Base-by-base conservation (phyloP, 805 yeast genomes). In the Candida boleticola region DNA sequence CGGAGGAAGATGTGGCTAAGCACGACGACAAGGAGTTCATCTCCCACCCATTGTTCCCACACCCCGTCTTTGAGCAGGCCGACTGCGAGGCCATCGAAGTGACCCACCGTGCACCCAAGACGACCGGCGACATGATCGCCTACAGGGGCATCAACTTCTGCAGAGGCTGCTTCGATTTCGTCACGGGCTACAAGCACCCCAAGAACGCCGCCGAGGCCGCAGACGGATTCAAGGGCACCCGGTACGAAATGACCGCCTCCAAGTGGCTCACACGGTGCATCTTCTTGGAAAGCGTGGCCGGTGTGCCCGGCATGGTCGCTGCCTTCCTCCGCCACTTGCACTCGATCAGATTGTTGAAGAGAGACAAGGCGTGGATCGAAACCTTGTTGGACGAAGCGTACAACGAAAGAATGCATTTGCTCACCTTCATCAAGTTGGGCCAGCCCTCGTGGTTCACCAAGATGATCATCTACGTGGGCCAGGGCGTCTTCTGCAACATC, bases 301-400 rank as follows among this genome's bases (percentile, higher is more conserved):
- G 88, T 6, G 86, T 83, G n/a, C 90, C 90, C 1, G 89, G 90
- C 9, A 77, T 82, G 71, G 85, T 80, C 36, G 90, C 86, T 3
- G 84, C 85, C 1, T 83, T 82, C 61, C 59, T 84, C 33, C 73
- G 89, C 43, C 89, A 84, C 55, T 68, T 83, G 52, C 82, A 80
- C 48, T 76, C 86, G 2, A 57, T 83, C 37, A 64, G 90, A 49
- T 58, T 82, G 38, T 64, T 84, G 50, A 71, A 72, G 52, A 63
- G 89, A 45, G 90, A 83, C 57, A 76, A 79, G 53, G 89, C 86
- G 1, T 84, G 88, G 84, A 73, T 84, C 47, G 87, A 83, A 57
- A 82, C 89, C 1, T 64, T 84, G 30, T 64, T 79, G 30, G 89
- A 83, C 52, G 90, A 83, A 55, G 88, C 89, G 0, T 84, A 83